Base-by-base conservation (phyloP, 176 grass and related monocot species). In the Dactylis glomerata region DNA sequence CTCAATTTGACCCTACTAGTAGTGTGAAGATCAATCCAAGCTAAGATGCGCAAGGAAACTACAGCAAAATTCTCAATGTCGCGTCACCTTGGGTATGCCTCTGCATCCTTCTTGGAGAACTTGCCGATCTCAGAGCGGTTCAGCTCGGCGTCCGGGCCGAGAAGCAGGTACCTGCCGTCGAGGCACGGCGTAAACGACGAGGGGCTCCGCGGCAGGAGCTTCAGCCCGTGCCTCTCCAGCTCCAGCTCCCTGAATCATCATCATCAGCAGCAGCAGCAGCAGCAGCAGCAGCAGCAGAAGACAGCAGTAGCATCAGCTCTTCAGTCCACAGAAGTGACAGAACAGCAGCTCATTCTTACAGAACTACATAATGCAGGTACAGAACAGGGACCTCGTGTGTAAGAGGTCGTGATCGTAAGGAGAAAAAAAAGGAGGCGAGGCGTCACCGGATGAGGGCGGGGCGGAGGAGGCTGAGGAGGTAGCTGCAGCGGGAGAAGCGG, bases 121-220 rank as follows among this genome's bases (percentile, higher is more conserved):
- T 95, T 95, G 68, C 93, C 81, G 73, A 98, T 95, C 88, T 98
- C 93, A 17, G 91, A 92, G 62, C 71, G 57, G 75, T 94, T 98
- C 61, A 95, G 82, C 65, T 94, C 86, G 3, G 86, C 90, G 59
- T 98, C 86, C 0, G 93, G 86, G n/a, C 96, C 93, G 1, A 98
- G 86, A 36, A 98, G 88, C 36, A 98, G 93, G 51, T 93, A 94
- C 19, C 87, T 81, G 30, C 88, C 93, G 24, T 98, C 93, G 55
- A 98, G 87, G 52, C 96, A 98, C 11, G 96, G 93, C 14, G 96
- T 94, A 63, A 98, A 98, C 0, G 96, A 98, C 4, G 93, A 98
- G 8, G 96, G 96, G 51, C 74, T 93, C 56, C 93, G 82, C 3
- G 89, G 92, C 57, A 93, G 88, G n/a, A 94, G 89, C 81, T 92